Conservation (phyloP, 2,329 filamentous ascomycete species). For the Zasmidium angulare region DNA sequence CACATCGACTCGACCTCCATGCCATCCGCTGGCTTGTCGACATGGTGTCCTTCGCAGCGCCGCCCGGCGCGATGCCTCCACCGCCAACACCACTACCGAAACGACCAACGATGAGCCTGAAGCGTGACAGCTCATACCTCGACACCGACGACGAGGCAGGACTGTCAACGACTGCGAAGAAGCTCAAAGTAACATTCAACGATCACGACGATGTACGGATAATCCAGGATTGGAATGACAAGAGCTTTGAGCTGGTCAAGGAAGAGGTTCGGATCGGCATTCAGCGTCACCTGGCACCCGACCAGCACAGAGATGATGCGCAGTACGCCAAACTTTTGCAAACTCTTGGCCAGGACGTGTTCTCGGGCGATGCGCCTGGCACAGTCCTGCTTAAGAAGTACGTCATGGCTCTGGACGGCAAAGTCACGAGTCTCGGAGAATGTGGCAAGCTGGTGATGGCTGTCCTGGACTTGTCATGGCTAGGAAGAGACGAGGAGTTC, state of each 20-base stretch:
- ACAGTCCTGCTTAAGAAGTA: slow-evolving; percentile 57
- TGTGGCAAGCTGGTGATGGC: slow-evolving; percentile 60
- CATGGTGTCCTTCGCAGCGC: slow-evolving; percentile 37
- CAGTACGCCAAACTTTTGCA: slow-evolving; percentile 54
- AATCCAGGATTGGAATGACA: slow-evolving; percentile 49
- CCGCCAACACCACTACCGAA: slow-evolving; percentile 31
- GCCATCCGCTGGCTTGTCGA: slow-evolving; percentile 11
- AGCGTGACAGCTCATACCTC: slow-evolving; percentile 38
- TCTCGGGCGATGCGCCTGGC: slow-evolving; percentile 47
- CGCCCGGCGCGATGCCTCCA: slow-evolving; percentile 33
- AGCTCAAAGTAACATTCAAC: slow-evolving; percentile 50
- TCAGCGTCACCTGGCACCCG: slow-evolving; percentile 30
- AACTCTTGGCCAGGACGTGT: slow-evolving; percentile 28
- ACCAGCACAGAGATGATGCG: slow-evolving; percentile 53
- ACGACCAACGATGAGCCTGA: slow-evolving; percentile 35
- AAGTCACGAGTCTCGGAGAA: slow-evolving; percentile 55
- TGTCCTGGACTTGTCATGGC: slow-evolving; percentile 60
- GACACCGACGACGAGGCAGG: slow-evolving; percentile 37
- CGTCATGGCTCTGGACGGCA: slow-evolving; percentile 58
- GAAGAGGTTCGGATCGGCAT: slow-evolving; percentile 60
- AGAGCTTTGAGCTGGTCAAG: slow-evolving; percentile 57
- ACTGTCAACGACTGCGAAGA: slow-evolving; percentile 42
- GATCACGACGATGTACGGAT: slow-evolving; percentile 48
- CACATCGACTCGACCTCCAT: not conserved
- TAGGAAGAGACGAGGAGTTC: slow-evolving; percentile 61